phyloP scores from a whole-genome alignment of 2,329 filamentous ascomycete genomes.

The Calonectria multiphialidica region DNA sequence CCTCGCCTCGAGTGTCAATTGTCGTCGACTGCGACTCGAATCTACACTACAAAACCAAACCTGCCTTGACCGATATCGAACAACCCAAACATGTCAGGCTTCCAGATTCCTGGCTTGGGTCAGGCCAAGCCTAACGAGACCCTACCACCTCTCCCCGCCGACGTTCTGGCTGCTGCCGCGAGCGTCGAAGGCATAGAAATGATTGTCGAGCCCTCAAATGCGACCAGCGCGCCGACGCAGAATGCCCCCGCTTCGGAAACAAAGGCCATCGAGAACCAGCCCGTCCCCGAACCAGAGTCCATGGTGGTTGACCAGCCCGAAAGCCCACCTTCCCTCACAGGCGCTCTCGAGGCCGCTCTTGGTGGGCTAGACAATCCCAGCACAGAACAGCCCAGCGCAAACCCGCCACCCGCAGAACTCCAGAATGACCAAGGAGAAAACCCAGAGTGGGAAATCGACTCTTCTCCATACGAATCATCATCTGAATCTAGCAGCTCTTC shows the following conservation, averaged over 20 bases:
- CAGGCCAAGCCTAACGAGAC: conserved; percentile 57
- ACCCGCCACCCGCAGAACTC: conserved; percentile 34
- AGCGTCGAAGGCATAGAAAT: conserved; percentile 42
- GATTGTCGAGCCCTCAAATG: conserved; percentile 18
- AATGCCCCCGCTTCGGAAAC: conserved; percentile 11
- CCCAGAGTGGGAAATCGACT: conserved; percentile 88
- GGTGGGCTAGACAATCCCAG: conserved; percentile 48
- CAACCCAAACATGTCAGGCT: conserved; percentile 51
- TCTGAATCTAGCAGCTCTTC: conserved; percentile 70
- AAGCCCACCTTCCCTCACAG: conserved; percentile 53
- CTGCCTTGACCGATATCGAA: neutral
- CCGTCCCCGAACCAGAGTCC: conserved; percentile 43
- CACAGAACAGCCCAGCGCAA: conserved; percentile 29
- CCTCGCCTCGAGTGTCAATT: neutral
- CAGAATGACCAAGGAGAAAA: conserved; percentile 56
- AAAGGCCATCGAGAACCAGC: conserved; percentile 16
- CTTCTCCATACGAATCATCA: conserved; percentile 80
- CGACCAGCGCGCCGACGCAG: conserved; percentile 15
- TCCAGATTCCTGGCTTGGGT: conserved; percentile 58
- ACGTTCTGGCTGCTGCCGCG: conserved; percentile 46
- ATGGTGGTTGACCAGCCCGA: conserved; percentile 53
- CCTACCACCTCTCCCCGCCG: conserved; percentile 52
- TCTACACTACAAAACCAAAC: no score
- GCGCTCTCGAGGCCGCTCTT: conserved; percentile 59
- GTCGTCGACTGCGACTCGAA: neutral